A percentile compares a stretch with the other conserved stretches of the same genome.
Conservation (phyloP, 106 monocot genomes). For the Apostasia ramifera region DNA sequence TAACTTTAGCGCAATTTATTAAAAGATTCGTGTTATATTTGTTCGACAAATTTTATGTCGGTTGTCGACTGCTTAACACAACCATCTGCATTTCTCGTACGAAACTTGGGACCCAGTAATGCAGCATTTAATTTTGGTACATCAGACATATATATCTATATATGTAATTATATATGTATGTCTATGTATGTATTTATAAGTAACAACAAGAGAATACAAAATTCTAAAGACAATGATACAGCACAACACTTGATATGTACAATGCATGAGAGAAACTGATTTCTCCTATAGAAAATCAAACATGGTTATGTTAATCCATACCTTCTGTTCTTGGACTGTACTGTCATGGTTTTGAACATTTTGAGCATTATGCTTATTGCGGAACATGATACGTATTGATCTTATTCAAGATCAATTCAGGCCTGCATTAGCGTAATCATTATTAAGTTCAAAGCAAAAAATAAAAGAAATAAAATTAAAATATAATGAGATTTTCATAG, state of each 20-base stretch:
- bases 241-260: no score
- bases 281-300: neutral
- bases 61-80: no score
- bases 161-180: neutral
- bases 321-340: constrained; percentile 11
- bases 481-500: neutral
- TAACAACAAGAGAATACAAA: no score
- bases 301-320: neutral
- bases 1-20: no score
- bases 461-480: neutral
- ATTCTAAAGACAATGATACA: no score
- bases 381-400: constrained; percentile 4
- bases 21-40: no score
- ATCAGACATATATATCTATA: neutral
- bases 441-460: neutral
- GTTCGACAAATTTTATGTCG: no score
- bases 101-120: no score
- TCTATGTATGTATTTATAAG: no score
- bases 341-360: constrained; percentile 2
- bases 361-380: constrained; percentile 6
- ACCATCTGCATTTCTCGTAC: no score
- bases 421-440: neutral
- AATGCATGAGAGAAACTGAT: neutral
- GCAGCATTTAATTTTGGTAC: neutral
- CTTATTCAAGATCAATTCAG: neutral